These are phyloP conservation scores for Ustilago bromivora DNA, from an alignment of 1,284 basidiomycete species.

Conservation along the genomic window DNA sequence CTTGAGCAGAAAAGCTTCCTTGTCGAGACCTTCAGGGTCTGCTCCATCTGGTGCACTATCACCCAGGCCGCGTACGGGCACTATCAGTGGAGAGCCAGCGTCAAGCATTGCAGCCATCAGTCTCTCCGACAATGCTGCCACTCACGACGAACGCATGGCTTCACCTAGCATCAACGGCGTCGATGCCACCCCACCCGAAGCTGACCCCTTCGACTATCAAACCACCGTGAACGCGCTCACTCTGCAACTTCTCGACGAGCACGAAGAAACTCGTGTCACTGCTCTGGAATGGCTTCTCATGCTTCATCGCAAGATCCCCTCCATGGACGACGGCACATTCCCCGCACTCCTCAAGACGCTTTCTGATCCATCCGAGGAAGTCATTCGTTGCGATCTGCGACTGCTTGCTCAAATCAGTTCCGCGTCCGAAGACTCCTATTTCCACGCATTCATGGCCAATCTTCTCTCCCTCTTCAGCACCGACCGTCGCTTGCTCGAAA, in stretches of 20 bases:
- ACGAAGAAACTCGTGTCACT: constrained; percentile 93
- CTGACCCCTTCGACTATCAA: constrained; percentile 91
- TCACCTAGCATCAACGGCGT: constrained; percentile 12
- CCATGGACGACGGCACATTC: constrained; percentile 96
- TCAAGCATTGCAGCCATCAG: constrained; percentile 22
- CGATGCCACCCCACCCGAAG: constrained; percentile 23
- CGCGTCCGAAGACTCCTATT: constrained; percentile 94
- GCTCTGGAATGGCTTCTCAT: constrained; percentile 98
- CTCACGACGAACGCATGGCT: constrained; percentile 13
- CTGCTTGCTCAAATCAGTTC: constrained; percentile 93
- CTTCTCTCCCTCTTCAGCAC: constrained; percentile 94
- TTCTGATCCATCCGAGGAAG: constrained; percentile 96
- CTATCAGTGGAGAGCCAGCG: constrained; percentile 18
- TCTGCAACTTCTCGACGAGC: constrained; percentile 92
- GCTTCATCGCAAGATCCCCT: constrained; percentile 97
- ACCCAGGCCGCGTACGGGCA: constrained; percentile 29
- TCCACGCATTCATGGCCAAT: constrained; percentile 94
- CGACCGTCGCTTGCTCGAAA: constrained; percentile 88
- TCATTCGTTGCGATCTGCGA: constrained; percentile 95
- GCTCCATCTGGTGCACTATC: constrained; percentile 18
- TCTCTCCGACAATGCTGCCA: constrained; percentile 17
- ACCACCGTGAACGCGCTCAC: constrained; percentile 91
- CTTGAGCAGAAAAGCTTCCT: constrained; percentile 17
- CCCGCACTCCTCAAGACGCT: constrained; percentile 93
- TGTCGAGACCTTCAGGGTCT: constrained; percentile 18